These are phyloP conservation scores for Blastobotrys apis DNA, from an alignment of 1,139 yeast species.

Conservation along the genomic window DNA sequence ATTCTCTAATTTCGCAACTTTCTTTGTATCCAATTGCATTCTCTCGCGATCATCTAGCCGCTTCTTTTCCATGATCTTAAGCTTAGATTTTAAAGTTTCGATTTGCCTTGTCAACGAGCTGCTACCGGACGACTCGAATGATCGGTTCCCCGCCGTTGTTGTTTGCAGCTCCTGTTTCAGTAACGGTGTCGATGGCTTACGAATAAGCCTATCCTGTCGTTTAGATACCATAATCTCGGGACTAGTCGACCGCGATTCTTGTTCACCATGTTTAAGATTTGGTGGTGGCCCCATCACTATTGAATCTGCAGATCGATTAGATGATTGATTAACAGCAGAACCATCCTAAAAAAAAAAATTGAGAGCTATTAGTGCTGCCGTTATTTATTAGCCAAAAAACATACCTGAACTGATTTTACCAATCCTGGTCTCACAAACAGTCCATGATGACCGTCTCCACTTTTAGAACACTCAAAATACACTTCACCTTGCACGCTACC, in stretches of 20 bases:
- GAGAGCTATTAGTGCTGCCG: too few relatives aligned
- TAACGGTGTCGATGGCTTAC: constrained; percentile 4
- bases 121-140: neutral
- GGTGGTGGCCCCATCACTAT: constrained; percentile 5
- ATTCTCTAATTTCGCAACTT: constrained; percentile 33
- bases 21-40: constrained; percentile 29
- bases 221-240: too few relatives aligned
- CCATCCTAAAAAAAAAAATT: too few relatives aligned
- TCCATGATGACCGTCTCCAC: constrained; percentile 43
- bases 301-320: neutral
- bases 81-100: constrained; percentile 30
- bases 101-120: constrained; percentile 24
- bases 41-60: constrained; percentile 31
- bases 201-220: constrained; percentile 5
- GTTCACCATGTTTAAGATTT: neutral
- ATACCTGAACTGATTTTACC: constrained; percentile 16
- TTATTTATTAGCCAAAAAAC: too few relatives aligned
- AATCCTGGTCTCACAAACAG: constrained; percentile 33
- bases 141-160: too few relatives aligned
- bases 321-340: too few relatives aligned
- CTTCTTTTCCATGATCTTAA: constrained; percentile 31
- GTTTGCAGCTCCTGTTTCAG: neutral
- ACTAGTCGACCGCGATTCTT: too few relatives aligned
- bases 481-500: constrained; percentile 63
- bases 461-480: constrained; percentile 51